A percentile compares a stretch with the other conserved stretches of the same genome.
Conservation (phyloP, 305 asterid genomes). For the Solanum hybrid region DNA sequence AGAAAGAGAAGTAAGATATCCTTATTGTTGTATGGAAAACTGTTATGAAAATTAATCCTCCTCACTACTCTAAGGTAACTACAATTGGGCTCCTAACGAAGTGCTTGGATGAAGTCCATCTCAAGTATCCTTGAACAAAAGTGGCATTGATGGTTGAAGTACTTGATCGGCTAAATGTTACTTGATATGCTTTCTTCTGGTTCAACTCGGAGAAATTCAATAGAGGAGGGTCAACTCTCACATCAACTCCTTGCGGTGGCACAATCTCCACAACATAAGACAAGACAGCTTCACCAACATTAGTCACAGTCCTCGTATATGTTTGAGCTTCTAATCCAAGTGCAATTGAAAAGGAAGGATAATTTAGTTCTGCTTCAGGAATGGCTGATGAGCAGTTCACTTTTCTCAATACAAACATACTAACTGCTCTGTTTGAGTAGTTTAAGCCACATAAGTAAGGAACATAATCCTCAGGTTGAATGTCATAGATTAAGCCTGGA, state of each 20-base stretch:
- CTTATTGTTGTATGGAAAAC: neutral
- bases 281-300: conserved; percentile 28
- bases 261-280: conserved; percentile 19
- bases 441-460: conserved; percentile 20
- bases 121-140: conserved; percentile 26
- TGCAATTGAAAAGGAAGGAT: conserved; percentile 36
- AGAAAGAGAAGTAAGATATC: neutral
- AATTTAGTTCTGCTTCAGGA: conserved; percentile 31
- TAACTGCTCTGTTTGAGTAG: conserved; percentile 5
- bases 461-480: conserved; percentile 12
- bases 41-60: neutral
- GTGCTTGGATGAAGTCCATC: conserved; percentile 35
- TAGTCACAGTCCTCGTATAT: conserved; percentile 39
- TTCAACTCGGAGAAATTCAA: conserved; percentile 12
- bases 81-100: conserved; percentile 39
- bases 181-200: conserved; percentile 19
- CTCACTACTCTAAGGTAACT: neutral
- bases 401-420: neutral
- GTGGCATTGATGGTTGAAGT: neutral
- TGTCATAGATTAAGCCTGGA: conserved; percentile 28
- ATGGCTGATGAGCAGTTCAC: conserved; percentile 17
- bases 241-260: conserved; percentile 26
- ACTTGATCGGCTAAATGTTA: conserved; percentile 12
- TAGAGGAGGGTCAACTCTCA: conserved; percentile 19
- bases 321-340: conserved; percentile 12